Base-by-base conservation (phyloP, 2,329 filamentous ascomycete genomes). In the Pestalotiopsis fici region DNA sequence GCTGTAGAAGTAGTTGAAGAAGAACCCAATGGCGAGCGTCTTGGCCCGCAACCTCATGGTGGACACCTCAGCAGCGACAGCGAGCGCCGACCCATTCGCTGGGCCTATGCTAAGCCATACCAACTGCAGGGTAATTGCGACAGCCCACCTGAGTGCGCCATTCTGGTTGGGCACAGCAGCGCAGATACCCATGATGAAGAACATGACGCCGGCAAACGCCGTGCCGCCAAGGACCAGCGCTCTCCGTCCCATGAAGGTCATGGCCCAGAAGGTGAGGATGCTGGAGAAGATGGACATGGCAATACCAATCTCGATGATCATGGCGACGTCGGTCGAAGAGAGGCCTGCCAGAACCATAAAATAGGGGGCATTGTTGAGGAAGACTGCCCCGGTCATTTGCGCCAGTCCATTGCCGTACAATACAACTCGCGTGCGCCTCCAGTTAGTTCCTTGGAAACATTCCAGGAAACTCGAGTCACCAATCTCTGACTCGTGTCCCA, bases 1-100 rank as follows among this genome's bases (percentile, higher is more conserved):
- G 25, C 62, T 64, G 27, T 64, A 64, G 62, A 64, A 64, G 27
- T 64, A 64, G 62, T 64, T 64, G 62, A 64, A 64, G 28, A 64
- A 64, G 62, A 64, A 64, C 5, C 62, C 62, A 37, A 64, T 56
- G 47, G 62, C 62, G 11, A 64, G 62, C 15, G 62, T 64, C 28
- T 64, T 64, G 15, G 62, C 62, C n/a, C 62, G 25, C 7, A 64
- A 43, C 15, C 62, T 35, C 62, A 64, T 56, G 62, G 62, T 64
- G 12, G 62, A 64, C 3, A 64, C 62, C 28, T 64, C 62, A 15
- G 39, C 62, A 15, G 62, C 62, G 13, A 64, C 62, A 56, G 62
- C 37, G 12, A 64, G 27, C 21, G 62, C 62, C 31, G 62, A 27
- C 6, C 62, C 62, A 23, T 64, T 64, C 13, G 62, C 62, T 27